A percentile compares a stretch with the other conserved stretches of the same genome.
Evolutionary conservation across 352 stramenopile species (phyloP).

Genomic region (Phytophthora kernoviae): DNA sequence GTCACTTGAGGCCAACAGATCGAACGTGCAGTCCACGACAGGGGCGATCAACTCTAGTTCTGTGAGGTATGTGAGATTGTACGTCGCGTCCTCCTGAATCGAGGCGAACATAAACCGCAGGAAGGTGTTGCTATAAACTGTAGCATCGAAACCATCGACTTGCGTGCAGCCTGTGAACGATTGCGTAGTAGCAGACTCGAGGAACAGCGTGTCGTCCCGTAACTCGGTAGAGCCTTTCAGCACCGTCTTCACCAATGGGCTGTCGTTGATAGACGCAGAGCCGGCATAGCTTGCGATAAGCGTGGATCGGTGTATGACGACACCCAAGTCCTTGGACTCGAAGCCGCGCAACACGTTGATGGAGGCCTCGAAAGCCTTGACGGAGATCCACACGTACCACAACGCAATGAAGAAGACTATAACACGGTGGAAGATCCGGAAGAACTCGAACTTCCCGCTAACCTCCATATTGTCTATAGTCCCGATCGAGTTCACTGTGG

Average conservation of each 20-base stretch:
- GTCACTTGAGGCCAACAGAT: constrained; percentile 16
- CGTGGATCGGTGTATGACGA: neutral
- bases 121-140: constrained; percentile 30
- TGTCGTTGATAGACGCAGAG: constrained; percentile 20
- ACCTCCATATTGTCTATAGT: neutral
- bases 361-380: constrained; percentile 15
- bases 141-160: constrained; percentile 9
- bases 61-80: constrained; percentile 28
- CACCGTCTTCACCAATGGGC: constrained; percentile 24
- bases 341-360: constrained; percentile 19
- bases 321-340: constrained; percentile 20
- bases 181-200: constrained; percentile 14
- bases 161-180: constrained; percentile 15
- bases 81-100: constrained; percentile 24
- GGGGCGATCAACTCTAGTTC: constrained; percentile 20
- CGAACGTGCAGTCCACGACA: constrained; percentile 28
- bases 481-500: neutral
- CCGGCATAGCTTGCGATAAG: constrained; percentile 32
- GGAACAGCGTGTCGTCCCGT: constrained; percentile 33
- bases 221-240: constrained; percentile 19
- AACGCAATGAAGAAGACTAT: constrained; percentile 24
- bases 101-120: constrained; percentile 26
- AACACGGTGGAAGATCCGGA: constrained; percentile 17
- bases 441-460: neutral
- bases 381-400: constrained; percentile 26